phyloP scores from a whole-genome alignment of 83 land plant genomes.

The Diphasiastrum complanatum region DNA sequence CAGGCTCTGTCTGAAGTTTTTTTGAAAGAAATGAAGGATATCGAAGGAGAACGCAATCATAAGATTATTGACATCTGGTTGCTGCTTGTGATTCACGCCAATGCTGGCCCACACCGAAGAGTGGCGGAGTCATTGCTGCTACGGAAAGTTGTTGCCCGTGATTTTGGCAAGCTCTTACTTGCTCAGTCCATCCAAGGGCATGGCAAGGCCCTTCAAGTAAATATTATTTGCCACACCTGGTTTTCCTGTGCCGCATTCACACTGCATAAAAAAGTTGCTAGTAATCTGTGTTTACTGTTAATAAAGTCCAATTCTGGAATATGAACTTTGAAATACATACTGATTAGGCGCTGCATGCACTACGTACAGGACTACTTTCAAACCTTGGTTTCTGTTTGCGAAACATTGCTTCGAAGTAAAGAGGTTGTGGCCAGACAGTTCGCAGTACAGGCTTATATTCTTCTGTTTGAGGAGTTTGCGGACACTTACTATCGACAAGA shows the following conservation, averaged over 20 bases:
- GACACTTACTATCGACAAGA: constrained; percentile 69
- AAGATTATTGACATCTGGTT: constrained; percentile 83
- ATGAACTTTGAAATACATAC: neutral
- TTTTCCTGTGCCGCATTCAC: neutral
- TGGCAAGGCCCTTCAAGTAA: constrained; percentile 56
- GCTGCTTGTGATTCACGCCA: constrained; percentile 56
- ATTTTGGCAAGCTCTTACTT: constrained; percentile 41
- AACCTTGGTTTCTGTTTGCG: constrained; percentile 52
- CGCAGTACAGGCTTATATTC: constrained; percentile 50
- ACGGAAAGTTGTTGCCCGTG: constrained; percentile 54
- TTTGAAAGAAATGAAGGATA: constrained; percentile 62
- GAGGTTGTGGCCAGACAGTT: constrained; percentile 55
- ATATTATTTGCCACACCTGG: neutral
- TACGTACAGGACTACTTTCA: constrained; percentile 58
- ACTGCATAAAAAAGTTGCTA: neutral
- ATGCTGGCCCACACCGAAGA: constrained; percentile 60
- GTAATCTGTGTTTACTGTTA: neutral
- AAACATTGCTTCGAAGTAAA: constrained; percentile 50
- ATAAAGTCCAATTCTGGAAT: too few relatives aligned
- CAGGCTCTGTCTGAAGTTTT: constrained; percentile 68
- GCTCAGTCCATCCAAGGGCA: constrained; percentile 57
- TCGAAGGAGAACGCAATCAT: constrained; percentile 52
- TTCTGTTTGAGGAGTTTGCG: constrained; percentile 64
- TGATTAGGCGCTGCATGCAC: neutral
- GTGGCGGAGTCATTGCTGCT: constrained; percentile 49